Evolutionary conservation across 805 yeast genomes (phyloP), one percentile per base, ranked within the genome.

Genomic region (Saturnispora halmiae): DNA sequence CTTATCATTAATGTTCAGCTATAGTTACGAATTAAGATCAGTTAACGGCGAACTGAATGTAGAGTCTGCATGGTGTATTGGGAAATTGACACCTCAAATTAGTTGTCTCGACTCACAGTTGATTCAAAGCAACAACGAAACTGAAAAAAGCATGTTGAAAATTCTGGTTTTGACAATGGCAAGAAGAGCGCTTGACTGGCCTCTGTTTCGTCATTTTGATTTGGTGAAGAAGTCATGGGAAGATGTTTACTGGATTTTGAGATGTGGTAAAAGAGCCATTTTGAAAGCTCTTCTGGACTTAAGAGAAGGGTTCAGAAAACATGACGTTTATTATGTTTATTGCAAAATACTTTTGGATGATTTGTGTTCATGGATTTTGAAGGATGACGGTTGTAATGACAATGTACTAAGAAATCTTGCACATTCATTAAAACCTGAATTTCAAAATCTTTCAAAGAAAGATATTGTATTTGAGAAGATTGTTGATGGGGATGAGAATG

Each of bases 41-140:
- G 85, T 80, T 28, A 76, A 73, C 52, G 80, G 79, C 10, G 79
- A 74, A 15, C 73, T 76, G 39, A 85, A 76, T 14, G 77, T 83
- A 4, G 98, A 92, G 59, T 82, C 94, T 43, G 85, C 94, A 0
- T 92, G 98, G 98, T 79, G 90, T 0, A 72, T 92, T 4, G 98
- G 98, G 1, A 87, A 82, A 50, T 51, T 92, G 18, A 64, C 78
- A 0, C 95, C 97, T 1, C 92, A 85, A 51, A 60, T 90, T 29
- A 58, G 87, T 6, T 77, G 70, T 48, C 61, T 92, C 25, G 97
- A 87, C 56, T 62, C 73, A 13, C 75, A 71, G 48, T 48, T 82
- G 21, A 55, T 71, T 13, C 58, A 54, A 43, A 52, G 62, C 9
- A 56, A 57, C 22, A 61, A 62, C 38, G 31, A 45, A 18, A 55